Evolutionary conservation across 306 rosid species (phyloP).

Genomic region (Acacia melanoxylon): DNA sequence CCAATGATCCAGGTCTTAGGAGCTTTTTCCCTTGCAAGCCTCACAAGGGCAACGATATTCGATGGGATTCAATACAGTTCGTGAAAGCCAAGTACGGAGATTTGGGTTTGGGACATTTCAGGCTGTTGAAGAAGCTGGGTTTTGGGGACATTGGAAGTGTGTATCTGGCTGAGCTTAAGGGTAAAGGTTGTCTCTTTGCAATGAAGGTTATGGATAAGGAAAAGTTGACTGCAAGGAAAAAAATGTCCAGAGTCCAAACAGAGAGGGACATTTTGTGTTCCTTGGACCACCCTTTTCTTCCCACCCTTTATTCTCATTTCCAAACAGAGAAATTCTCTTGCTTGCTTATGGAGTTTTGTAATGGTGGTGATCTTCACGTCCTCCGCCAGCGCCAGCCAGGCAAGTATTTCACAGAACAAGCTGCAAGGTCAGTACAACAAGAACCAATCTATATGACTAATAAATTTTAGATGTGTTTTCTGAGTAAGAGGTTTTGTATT

Average conservation of each 20-base stretch:
- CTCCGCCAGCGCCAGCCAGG: slow-evolving; percentile 58
- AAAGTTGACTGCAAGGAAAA: slow-evolving; percentile 56
- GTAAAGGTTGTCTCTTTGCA: slow-evolving; percentile 49
- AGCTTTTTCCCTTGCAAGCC: slow-evolving; percentile 51
- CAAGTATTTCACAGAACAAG: slow-evolving; percentile 55
- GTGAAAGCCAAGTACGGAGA: slow-evolving; percentile 42
- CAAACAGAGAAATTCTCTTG: slow-evolving; percentile 61
- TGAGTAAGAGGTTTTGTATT: background rate
- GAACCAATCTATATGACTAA: too few species aligned
- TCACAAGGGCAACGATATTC: slow-evolving; percentile 53
- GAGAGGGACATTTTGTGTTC: slow-evolving; percentile 55
- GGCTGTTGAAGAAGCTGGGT: slow-evolving; percentile 68
- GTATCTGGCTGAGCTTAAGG: slow-evolving; percentile 57
- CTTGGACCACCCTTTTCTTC: slow-evolving; percentile 64
- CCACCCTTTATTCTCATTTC: slow-evolving; percentile 63
- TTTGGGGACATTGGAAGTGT: slow-evolving; percentile 66
- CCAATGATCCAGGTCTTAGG: slow-evolving; percentile 30
- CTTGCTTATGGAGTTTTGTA: slow-evolving; percentile 68
- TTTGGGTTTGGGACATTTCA: slow-evolving; percentile 52
- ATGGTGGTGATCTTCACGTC: slow-evolving; percentile 67
- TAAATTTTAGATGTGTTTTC: background rate
- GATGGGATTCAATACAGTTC: slow-evolving; percentile 57
- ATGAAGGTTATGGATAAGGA: slow-evolving; percentile 63
- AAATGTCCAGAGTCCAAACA: slow-evolving; percentile 54
- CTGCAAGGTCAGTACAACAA: slow-evolving; percentile 42